Evolutionary conservation across 192 early-diverging fungal species (phyloP).

Genomic region (Coemansia reversa): DNA sequence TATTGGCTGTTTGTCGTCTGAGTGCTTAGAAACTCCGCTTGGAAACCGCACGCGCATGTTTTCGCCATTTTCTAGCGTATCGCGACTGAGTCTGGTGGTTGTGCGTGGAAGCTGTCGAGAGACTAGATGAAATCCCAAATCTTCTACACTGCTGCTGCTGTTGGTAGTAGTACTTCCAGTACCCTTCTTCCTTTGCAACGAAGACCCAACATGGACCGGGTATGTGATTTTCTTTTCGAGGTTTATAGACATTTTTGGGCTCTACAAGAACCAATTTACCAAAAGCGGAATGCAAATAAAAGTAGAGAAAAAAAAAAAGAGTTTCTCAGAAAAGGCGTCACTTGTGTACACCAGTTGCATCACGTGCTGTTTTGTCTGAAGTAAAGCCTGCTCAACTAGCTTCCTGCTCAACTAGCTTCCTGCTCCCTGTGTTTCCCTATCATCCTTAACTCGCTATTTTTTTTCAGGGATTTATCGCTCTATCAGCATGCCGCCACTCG

Average conservation of each 20-base stretch:
- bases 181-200: slow-evolving; percentile 12
- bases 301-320: background rate
- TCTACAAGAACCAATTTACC: background rate
- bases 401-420: no score
- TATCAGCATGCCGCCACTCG: slow-evolving; percentile 27
- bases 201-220: slow-evolving; percentile 21
- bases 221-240: slow-evolving; percentile 44
- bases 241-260: slow-evolving; percentile 43
- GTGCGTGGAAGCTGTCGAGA: slow-evolving; percentile 42
- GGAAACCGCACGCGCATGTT: slow-evolving; percentile 29
- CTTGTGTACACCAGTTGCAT: background rate
- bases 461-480: background rate
- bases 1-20: slow-evolving; percentile 8
- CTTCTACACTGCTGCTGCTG: slow-evolving; percentile 5
- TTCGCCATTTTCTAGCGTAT: slow-evolving; percentile 34
- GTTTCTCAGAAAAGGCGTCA: no score
- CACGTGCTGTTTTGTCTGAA: slow-evolving; percentile 1
- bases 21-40: background rate
- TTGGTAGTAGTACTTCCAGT: background rate
- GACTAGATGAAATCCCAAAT: slow-evolving; percentile 32
- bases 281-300: slow-evolving; percentile 9
- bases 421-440: background rate
- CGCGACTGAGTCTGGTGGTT: slow-evolving; percentile 44
- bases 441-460: background rate
- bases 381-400: no score